phyloP scores from a whole-genome alignment of 805 yeast genomes.

The Starmerella davenportii region DNA sequence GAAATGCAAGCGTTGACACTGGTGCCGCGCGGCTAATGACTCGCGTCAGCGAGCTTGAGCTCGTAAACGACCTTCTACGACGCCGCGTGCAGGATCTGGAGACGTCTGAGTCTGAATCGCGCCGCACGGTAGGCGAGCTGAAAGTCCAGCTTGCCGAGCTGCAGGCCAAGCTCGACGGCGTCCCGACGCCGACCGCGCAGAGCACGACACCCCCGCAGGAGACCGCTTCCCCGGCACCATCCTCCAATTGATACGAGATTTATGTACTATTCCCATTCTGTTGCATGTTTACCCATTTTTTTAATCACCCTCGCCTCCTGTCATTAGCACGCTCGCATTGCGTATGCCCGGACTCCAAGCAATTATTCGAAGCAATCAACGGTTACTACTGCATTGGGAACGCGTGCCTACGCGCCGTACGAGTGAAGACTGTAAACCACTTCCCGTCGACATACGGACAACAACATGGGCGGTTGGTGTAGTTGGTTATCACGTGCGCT shows the following conservation, averaged over 20 bases:
- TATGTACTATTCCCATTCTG: no score
- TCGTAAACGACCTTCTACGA: slow-evolving; percentile 75
- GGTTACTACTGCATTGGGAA: no score
- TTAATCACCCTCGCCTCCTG: no score
- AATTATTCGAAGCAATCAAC: no score
- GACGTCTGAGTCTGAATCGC: slow-evolving; percentile 23
- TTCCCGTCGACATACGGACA: no score
- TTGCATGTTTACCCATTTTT: no score
- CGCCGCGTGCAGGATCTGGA: slow-evolving; percentile 73
- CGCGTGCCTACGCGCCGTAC: no score
- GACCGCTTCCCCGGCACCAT: not conserved
- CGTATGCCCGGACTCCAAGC: no score
- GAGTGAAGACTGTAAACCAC: no score
- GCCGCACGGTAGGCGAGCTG: slow-evolving; percentile 14
- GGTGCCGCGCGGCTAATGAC: slow-evolving; percentile 39
- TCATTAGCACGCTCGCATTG: no score
- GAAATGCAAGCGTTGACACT: not conserved
- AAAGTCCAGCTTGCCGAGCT: slow-evolving; percentile 1
- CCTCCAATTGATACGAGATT: no score
- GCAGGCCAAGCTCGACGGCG: not conserved
- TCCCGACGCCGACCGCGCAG: not conserved
- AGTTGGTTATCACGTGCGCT: slow-evolving; percentile 18
- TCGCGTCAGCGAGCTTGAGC: slow-evolving; percentile 69
- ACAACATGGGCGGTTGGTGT: slow-evolving; percentile 14
- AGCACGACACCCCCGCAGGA: not conserved